phyloP scores from a whole-genome alignment of 148 eudicot species.

The Camellia japonica region DNA sequence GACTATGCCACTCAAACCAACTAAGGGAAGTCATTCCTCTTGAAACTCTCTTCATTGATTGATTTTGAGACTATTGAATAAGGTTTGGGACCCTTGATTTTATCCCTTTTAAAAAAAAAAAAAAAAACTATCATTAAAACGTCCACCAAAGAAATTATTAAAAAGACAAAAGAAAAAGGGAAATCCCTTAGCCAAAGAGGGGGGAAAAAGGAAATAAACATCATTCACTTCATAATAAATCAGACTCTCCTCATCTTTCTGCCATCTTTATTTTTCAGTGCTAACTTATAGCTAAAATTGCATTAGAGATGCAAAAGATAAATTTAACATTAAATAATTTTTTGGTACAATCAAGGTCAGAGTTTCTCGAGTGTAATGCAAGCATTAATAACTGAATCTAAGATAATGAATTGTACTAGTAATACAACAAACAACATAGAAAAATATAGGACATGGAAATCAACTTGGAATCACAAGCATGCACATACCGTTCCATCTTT shows the following conservation, averaged over 20 bases:
- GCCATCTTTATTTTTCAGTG: background rate
- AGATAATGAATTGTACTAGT: background rate
- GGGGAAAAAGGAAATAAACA: background rate
- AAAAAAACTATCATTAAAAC: too few relatives aligned
- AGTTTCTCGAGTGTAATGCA: background rate
- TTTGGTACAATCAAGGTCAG: background rate
- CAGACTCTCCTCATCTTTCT: background rate
- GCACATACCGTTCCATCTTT: slow-evolving; percentile 61
- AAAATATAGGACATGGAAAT: background rate
- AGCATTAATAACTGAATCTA: background rate
- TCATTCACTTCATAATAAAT: background rate
- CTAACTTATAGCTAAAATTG: background rate
- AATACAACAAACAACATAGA: background rate
- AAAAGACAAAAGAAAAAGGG: too few relatives aligned
- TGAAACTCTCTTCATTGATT: too few relatives aligned
- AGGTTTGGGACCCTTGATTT: too few relatives aligned
- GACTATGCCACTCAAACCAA: too few relatives aligned
- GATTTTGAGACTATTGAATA: too few relatives aligned
- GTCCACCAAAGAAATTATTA: too few relatives aligned
- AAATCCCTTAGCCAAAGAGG: too few relatives aligned
- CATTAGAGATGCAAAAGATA: background rate
- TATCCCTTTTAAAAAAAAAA: too few relatives aligned
- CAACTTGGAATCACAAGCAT: background rate
- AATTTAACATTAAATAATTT: background rate
- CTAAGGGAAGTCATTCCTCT: too few relatives aligned